Conservation (phyloP, 768 basidiomycete genomes). For the Pulveroboletus sp. region DNA sequence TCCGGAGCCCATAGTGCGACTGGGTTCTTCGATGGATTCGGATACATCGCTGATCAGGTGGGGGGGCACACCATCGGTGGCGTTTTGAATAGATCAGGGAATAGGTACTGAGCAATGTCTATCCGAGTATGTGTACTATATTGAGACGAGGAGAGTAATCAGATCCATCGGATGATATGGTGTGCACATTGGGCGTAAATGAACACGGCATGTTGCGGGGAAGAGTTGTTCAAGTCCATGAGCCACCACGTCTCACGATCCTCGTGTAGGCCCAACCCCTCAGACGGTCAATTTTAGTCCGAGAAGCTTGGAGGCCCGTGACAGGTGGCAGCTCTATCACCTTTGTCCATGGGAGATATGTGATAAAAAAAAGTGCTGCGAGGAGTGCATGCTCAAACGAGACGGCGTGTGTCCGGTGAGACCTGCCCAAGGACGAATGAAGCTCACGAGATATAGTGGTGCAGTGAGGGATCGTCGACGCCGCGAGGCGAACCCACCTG, state of each 20-base stretch:
- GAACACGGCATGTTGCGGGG: conserved; percentile 27
- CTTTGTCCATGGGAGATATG: conserved; percentile 7
- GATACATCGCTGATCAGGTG: neutral
- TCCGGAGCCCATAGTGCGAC: conserved; percentile 28
- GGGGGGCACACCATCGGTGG: neutral
- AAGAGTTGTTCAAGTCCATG: conserved; percentile 10
- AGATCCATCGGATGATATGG: conserved; percentile 3
- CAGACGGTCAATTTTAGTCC: conserved; percentile 8
- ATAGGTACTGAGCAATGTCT: conserved; percentile 12
- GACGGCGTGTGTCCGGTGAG: conserved; percentile 10
- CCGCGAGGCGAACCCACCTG: conserved; percentile 3
- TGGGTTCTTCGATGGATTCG: neutral
- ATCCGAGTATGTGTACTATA: conserved; percentile 12
- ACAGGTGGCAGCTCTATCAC: conserved; percentile 18
- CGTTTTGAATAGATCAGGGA: conserved; percentile 1
- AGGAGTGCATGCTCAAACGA: neutral
- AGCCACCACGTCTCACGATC: conserved; percentile 8
- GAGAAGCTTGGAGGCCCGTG: neutral
- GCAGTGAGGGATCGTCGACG: conserved; percentile 13
- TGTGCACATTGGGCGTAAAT: conserved; percentile 15
- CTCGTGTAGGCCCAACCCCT: conserved; percentile 17
- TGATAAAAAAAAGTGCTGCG: no score
- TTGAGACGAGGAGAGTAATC: neutral
- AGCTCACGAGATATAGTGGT: conserved; percentile 6
- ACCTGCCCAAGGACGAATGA: neutral